Evolutionary conservation across 495 filamentous ascomycete species (phyloP).

Genomic region (Amphirosellinia nigrospora): DNA sequence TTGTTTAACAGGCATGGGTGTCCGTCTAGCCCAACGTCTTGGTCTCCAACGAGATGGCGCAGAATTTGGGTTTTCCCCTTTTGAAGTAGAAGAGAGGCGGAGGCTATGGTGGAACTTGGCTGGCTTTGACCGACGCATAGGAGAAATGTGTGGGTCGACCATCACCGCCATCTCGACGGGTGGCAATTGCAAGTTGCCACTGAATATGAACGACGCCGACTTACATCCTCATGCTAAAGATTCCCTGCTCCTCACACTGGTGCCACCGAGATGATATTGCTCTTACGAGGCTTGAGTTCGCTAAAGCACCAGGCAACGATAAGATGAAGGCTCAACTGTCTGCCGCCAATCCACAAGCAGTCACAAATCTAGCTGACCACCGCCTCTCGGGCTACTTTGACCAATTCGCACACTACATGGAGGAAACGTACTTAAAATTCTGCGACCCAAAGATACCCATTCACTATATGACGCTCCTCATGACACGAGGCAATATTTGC

Average conservation of each 20-base stretch:
- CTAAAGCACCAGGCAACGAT: slow-evolving; percentile 51
- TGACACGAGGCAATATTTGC: slow-evolving; percentile 55
- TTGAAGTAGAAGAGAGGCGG: slow-evolving; percentile 71
- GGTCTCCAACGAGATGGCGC: slow-evolving; percentile 70
- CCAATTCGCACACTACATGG: slow-evolving; percentile 60
- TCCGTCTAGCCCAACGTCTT: slow-evolving; percentile 71
- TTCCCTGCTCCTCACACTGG: slow-evolving; percentile 48
- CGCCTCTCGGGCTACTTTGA: slow-evolving; percentile 57
- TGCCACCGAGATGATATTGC: slow-evolving; percentile 58
- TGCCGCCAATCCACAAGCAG: slow-evolving; percentile 43
- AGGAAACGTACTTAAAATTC: slow-evolving; percentile 63
- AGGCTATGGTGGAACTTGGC: slow-evolving; percentile 77
- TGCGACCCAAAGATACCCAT: slow-evolving; percentile 68
- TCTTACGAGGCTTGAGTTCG: slow-evolving; percentile 56
- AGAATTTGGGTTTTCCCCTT: slow-evolving; percentile 65
- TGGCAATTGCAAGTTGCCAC: slow-evolving; percentile 54
- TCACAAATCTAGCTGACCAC: slow-evolving; percentile 54
- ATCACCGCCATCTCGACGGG: slow-evolving; percentile 61
- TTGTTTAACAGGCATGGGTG: slow-evolving; percentile 66
- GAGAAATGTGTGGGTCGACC: slow-evolving; percentile 68
- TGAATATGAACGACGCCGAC: slow-evolving; percentile 64
- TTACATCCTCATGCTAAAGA: slow-evolving; percentile 56
- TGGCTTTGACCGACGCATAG: slow-evolving; percentile 66
- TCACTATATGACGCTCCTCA: slow-evolving; percentile 57
- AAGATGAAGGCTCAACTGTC: slow-evolving; percentile 48